Conservation (phyloP, 176 grass and related monocot species). For the Bolboschoenus planiculmis region DNA sequence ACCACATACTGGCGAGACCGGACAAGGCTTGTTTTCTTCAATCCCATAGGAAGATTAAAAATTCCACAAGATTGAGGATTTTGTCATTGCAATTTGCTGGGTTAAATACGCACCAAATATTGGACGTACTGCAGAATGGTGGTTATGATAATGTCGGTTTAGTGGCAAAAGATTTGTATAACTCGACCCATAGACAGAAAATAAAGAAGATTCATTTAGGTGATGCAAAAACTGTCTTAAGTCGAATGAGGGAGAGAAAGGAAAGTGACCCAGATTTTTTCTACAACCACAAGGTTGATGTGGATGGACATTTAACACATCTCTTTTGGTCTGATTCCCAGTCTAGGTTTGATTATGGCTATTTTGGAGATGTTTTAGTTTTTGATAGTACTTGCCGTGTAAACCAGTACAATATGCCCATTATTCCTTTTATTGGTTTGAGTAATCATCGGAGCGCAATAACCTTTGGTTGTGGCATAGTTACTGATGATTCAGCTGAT, state of each 20-base stretch:
- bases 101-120: not conserved
- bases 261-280: slow-evolving; percentile 9
- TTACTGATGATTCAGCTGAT: slow-evolving; percentile 16
- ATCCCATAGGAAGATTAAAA: slow-evolving; percentile 17
- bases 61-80: not conserved
- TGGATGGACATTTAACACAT: slow-evolving; percentile 16
- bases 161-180: slow-evolving; percentile 7
- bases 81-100: not conserved
- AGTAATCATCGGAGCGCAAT: slow-evolving; percentile 15
- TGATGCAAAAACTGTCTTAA: not conserved
- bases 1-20: not conserved
- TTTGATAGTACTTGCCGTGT: slow-evolving; percentile 24
- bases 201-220: not conserved
- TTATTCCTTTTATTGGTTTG: slow-evolving; percentile 11
- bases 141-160: slow-evolving; percentile 13
- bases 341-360: slow-evolving; percentile 16
- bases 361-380: slow-evolving; percentile 9
- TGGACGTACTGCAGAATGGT: slow-evolving; percentile 6
- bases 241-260: not conserved
- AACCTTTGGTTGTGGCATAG: slow-evolving; percentile 14
- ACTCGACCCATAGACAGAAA: slow-evolving; percentile 5
- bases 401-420: slow-evolving; percentile 21
- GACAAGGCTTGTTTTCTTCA: slow-evolving; percentile 4
- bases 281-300: not conserved
- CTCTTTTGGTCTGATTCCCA: slow-evolving; percentile 24